Evolutionary conservation across 805 yeast species (phyloP), one percentile per base, ranked within the genome.

Genomic region (Monosporozyma unispora): DNA sequence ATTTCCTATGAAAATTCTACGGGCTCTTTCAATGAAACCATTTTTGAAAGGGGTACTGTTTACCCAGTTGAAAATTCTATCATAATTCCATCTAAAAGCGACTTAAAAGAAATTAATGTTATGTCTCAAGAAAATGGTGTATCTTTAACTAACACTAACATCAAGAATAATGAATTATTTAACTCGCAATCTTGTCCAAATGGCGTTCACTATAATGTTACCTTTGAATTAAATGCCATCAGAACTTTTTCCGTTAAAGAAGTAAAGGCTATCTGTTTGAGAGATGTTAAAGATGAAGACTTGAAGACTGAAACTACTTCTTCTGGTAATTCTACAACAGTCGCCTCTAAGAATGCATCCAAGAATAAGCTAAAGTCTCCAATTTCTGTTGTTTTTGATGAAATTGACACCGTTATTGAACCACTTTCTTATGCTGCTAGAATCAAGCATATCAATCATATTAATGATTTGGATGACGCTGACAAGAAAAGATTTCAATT

Each of bases 391-490:
- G 23, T 37, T 3, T 46, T 27, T 31, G 41, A 16, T 3, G 35
- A 33, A 21, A 14, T 14, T 12, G 46, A 47, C 37, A 31, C 25
- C 11, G 28, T 29, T n/a, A 45, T 52, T 11, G 23, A 28, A 38
- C 45, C 47, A 11, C 16, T 49, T n/a, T 45, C 49, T 27, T 19
- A 22, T 16, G 18, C 16, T 18, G 38, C 48, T 27, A 52, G 48
- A 48, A 28, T 45, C 11, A 25, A 39, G 4, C 44, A 19, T 11
- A 40, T 40, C 27, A 57, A 67, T 4, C 80, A 79, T 50, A 70
- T 91, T 50, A 65, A 69, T 18, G 61, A 67, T 2, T 71, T 89
- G 56, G 80, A 80, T 49, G 75, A 48, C 81, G 82, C 45, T 76
- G 80, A 53, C 46, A 45, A 29, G 11, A 57, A 66, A 68, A 37